Evolutionary conservation across 2,329 filamentous ascomycete genomes (phyloP).

Genomic region (Epichloe coenophiala): DNA sequence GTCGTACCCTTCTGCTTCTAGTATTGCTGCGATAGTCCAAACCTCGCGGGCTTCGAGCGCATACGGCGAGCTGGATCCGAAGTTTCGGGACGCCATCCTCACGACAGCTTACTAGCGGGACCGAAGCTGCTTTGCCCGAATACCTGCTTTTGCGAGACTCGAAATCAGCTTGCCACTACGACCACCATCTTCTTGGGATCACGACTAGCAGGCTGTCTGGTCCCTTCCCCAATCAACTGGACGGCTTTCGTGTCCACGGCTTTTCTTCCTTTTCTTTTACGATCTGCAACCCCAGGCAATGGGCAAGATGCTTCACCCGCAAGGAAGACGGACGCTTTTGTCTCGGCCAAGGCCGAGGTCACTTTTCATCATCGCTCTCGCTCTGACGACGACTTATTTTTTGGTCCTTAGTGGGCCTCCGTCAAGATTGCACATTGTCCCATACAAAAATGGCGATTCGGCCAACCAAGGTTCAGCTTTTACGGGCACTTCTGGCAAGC

Average conservation of each 20-base stretch:
- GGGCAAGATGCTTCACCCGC: slow-evolving; percentile 21
- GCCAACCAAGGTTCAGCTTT: slow-evolving; percentile 1
- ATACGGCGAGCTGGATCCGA: neutral
- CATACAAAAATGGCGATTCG: slow-evolving; percentile 10
- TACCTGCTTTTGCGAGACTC: too few relatives aligned
- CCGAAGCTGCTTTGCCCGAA: neutral
- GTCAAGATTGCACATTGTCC: slow-evolving; percentile 22
- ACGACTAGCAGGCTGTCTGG: slow-evolving; percentile 4
- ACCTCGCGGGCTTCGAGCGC: neutral
- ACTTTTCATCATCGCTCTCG: slow-evolving; percentile 26
- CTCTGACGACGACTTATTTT: slow-evolving; percentile 29
- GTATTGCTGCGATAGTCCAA: neutral
- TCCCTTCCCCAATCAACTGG: neutral
- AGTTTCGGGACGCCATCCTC: neutral
- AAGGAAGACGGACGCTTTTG: slow-evolving; percentile 16
- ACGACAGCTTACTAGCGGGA: neutral
- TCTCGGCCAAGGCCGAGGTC: slow-evolving; percentile 27
- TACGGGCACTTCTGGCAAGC: neutral
- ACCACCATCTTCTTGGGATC: neutral
- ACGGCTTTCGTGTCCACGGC: neutral
- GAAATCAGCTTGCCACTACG: neutral
- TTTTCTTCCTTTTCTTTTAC: neutral
- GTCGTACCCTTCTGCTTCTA: neutral
- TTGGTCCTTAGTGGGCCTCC: slow-evolving; percentile 25
- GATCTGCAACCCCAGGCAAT: slow-evolving; percentile 4